Evolutionary conservation across 495 filamentous ascomycete genomes (phyloP), one percentile per base, ranked within the genome.

Genomic region (Talaromyces proteolyticus): DNA sequence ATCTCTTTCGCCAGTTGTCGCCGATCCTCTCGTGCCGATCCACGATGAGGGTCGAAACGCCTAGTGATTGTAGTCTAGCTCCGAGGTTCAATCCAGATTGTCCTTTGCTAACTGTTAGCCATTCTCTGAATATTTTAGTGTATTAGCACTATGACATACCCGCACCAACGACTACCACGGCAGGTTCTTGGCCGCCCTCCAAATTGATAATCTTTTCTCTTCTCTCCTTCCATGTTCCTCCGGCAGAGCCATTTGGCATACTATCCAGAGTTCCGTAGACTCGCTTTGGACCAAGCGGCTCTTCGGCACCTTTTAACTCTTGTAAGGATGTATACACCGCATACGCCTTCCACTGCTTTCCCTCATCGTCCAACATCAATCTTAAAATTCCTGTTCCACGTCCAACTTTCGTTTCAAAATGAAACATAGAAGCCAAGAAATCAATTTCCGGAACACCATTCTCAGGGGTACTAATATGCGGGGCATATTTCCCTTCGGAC

Each of bases 1-100:
- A 77, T 41, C 88, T 73, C 20, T 84, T 84, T 16, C 86, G 73
- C 88, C 88, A 92, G 58, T 85, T 89, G 56, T 89, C 87, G 7
- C 88, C 88, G 6, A 91, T 67, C 1, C 79, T 63, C 25, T 77
- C 73, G 53, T 85, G 81, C 39, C 68, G 70, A 55, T 92, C 88
- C 42, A 91, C 74, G 17, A 86, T 71, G 19, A 92, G 68, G 5
- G 77, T 65, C 4, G 78, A 64, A 1, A 92, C 66, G n/a, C 75
- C 70, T 8, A 92, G 70, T 61, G 82, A 80, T 57, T 89, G 82
- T 19, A 91, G 71, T 8, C 88, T 77, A 26, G 87, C 87, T 22
- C 75, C 75, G 23, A 79, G 71, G 3, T 82, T 84, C 19, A 92
- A 68, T 11, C 74, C 73, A 19, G 73, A 64, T 52, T 77, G 74